A percentile compares a stretch with the other conserved stretches of the same genome.
These are phyloP conservation scores for Tricladium varicosporioides DNA, from an alignment of 2,329 filamentous ascomycete species.

Conservation along the genomic window DNA sequence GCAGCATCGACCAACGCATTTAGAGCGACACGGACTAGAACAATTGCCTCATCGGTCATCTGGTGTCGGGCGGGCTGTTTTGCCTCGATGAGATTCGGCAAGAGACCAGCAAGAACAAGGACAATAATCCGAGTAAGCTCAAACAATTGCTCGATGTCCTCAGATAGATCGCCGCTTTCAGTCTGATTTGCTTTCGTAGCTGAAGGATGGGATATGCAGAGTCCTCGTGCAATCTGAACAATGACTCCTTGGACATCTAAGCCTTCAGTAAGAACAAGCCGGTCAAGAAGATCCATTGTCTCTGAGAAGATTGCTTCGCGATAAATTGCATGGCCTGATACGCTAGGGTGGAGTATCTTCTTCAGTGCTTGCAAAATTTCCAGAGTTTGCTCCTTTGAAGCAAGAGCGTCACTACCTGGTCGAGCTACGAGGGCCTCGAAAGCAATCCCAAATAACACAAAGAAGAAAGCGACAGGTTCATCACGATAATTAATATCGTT, in stretches of 20 bases:
- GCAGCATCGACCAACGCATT: conserved; percentile 91
- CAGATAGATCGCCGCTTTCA: conserved; percentile 78
- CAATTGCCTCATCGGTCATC: conserved; percentile 82
- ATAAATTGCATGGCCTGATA: conserved; percentile 95
- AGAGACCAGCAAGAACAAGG: conserved; percentile 79
- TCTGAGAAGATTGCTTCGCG: conserved; percentile 94
- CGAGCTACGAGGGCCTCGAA: conserved; percentile 93
- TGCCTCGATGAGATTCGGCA: conserved; percentile 76
- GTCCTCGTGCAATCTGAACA: conserved; percentile 85
- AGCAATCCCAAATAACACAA: conserved; percentile 92
- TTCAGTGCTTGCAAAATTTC: conserved; percentile 89
- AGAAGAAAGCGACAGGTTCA: conserved; percentile 97
- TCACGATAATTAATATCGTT: conserved; percentile 96
- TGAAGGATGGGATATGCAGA: conserved; percentile 89
- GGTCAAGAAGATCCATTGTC: conserved; percentile 92
- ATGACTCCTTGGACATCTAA: conserved; percentile 87
- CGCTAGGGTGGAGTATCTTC: conserved; percentile 90
- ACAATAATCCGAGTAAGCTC: conserved; percentile 96
- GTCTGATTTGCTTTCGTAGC: conserved; percentile 66
- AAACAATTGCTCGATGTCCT: conserved; percentile 97
- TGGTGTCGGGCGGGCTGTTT: conserved; percentile 64
- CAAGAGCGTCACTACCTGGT: conserved; percentile 63
- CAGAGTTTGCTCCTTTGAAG: conserved; percentile 74
- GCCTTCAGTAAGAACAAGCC: conserved; percentile 87
- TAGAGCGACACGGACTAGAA: conserved; percentile 75